These are phyloP conservation scores for Haematococcus sp. DNA, from an alignment of 139 green algal species.

Conservation along the genomic window DNA sequence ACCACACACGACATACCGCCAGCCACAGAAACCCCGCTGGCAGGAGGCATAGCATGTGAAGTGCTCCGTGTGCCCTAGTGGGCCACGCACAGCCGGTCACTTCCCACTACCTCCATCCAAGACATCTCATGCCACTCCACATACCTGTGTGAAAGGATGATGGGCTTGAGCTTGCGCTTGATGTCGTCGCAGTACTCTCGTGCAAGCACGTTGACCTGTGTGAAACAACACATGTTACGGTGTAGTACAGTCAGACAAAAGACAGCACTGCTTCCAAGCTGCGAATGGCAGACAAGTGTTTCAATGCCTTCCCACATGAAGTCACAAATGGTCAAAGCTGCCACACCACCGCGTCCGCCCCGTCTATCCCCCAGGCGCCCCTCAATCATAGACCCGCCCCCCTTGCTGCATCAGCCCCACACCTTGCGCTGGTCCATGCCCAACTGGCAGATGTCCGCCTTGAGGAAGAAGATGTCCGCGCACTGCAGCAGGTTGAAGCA, in stretches of 20 bases:
- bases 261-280: too few species aligned
- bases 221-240: neutral
- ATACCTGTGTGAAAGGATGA: conserved; percentile 92
- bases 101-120: too few species aligned
- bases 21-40: neutral
- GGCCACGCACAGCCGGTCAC: too few species aligned
- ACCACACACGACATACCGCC: neutral
- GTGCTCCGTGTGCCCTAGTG: too few species aligned
- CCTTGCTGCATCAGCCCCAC: neutral
- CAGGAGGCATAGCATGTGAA: neutral
- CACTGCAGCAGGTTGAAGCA: conserved; percentile 19
- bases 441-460: conserved; percentile 99
- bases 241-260: neutral
- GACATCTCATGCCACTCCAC: too few species aligned
- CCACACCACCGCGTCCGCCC: neutral
- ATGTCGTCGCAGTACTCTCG: conserved; percentile 95
- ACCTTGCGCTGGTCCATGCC: conserved; percentile 98
- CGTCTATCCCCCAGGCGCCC: neutral
- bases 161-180: conserved; percentile 95
- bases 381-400: too few species aligned
- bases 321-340: neutral
- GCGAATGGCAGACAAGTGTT: too few species aligned
- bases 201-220: conserved; percentile 91
- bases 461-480: conserved; percentile 96
- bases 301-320: too few species aligned